These are phyloP conservation scores for Lantana camara DNA, from an alignment of 257 asterid species.

Conservation along the genomic window DNA sequence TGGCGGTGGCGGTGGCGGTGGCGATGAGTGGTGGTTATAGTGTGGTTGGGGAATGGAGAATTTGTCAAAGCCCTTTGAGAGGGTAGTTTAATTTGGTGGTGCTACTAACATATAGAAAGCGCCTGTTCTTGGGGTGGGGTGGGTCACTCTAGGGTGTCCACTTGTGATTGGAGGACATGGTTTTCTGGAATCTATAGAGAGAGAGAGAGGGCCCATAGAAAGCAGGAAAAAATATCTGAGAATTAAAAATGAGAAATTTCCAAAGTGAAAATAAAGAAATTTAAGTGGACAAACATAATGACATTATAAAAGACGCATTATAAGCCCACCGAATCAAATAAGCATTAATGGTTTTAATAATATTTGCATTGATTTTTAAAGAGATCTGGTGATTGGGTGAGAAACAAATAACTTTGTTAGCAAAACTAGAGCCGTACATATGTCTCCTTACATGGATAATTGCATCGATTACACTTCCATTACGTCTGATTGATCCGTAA, in stretches of 20 bases:
- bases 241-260: not conserved
- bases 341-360: not conserved
- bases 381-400: too few species aligned
- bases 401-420: too few species aligned
- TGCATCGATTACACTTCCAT: too few species aligned
- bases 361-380: too few species aligned
- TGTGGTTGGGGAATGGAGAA: not conserved
- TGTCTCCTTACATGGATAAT: too few species aligned
- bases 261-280: not conserved
- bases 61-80: constrained; percentile 7
- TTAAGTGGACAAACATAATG: constrained; percentile 4
- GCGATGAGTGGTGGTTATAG: not conserved
- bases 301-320: constrained; percentile 13
- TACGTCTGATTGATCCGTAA: too few species aligned
- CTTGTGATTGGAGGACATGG: constrained; percentile 26
- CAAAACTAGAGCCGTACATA: too few species aligned
- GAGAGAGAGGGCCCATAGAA: constrained; percentile 24
- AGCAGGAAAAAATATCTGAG: constrained; percentile 19
- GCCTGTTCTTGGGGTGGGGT: not conserved
- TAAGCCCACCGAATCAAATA: not conserved
- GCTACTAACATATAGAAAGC: constrained; percentile 6
- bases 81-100: not conserved
- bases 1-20: not conserved
- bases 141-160: not conserved
- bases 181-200: constrained; percentile 4